Evolutionary conservation across 2,329 filamentous ascomycete genomes (phyloP).

Genomic region (Fusarium sp.): DNA sequence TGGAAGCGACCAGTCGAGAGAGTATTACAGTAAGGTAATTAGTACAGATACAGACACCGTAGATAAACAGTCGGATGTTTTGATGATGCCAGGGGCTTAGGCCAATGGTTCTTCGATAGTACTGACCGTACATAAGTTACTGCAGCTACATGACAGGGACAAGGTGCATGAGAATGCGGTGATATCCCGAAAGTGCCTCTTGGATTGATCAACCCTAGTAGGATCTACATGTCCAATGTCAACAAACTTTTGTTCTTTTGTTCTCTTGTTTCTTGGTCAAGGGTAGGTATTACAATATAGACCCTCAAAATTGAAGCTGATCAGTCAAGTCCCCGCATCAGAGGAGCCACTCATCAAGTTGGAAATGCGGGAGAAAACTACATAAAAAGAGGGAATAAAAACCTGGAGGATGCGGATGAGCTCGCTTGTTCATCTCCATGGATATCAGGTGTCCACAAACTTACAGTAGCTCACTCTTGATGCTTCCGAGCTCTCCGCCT

Average conservation of each 20-base stretch:
- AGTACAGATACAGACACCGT: not conserved
- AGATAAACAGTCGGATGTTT: conserved; percentile 23
- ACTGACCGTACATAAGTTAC: not conserved
- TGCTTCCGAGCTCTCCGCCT: conserved; percentile 37
- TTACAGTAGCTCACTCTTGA: conserved; percentile 23
- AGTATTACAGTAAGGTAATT: not conserved
- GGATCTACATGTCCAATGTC: not conserved
- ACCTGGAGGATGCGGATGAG: conserved; percentile 12
- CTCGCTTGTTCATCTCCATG: conserved; percentile 12
- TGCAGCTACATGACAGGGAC: conserved; percentile 9
- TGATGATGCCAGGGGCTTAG: conserved; percentile 40
- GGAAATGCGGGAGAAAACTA: conserved; percentile 20
- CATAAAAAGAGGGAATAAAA: conserved; percentile 17
- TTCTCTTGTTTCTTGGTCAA: not conserved
- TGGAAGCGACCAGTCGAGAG: not conserved
- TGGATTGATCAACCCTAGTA: not conserved
- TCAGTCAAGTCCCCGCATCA: conserved; percentile 5
- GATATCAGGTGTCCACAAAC: conserved; percentile 36
- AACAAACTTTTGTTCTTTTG: not conserved
- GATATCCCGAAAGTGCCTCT: conserved; percentile 5
- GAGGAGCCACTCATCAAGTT: not conserved
- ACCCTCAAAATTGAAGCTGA: not conserved
- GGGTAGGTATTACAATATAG: not conserved
- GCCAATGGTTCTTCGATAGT: conserved; percentile 41
- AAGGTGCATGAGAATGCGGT: conserved; percentile 25